These are phyloP conservation scores for Saccharomycodes ludwigii DNA, from an alignment of 805 yeast genomes.

Conservation along the genomic window DNA sequence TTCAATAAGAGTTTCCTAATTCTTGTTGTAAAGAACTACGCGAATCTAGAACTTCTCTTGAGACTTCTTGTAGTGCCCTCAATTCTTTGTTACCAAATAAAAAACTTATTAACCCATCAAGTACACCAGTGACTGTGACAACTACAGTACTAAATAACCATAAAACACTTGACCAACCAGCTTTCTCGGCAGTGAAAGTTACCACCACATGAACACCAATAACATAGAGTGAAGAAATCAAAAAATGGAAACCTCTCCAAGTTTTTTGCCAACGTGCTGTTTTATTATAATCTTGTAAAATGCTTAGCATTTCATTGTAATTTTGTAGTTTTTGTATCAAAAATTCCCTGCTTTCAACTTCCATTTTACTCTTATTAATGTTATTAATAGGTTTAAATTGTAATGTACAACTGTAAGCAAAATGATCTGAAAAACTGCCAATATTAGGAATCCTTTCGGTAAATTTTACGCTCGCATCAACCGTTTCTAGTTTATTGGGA, in stretches of 20 bases:
- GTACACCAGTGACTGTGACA: slow-evolving; percentile 50
- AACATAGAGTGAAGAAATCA: slow-evolving; percentile 37
- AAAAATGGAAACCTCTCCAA: slow-evolving; percentile 59
- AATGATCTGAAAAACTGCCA: slow-evolving; percentile 86
- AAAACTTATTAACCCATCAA: slow-evolving; percentile 68
- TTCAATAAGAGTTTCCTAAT: slow-evolving; percentile 2
- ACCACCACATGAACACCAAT: slow-evolving; percentile 44
- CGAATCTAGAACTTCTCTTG: slow-evolving; percentile 45
- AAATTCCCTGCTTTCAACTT: slow-evolving; percentile 3
- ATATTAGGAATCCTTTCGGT: slow-evolving; percentile 53
- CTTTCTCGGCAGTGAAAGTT: slow-evolving; percentile 43
- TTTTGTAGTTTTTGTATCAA: slow-evolving; percentile 11
- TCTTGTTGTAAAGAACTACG: slow-evolving; percentile 6
- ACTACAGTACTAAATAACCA: slow-evolving; percentile 44
- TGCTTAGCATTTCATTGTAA: slow-evolving; percentile 37
- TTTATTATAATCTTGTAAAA: slow-evolving; percentile 36
- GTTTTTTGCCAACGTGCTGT: slow-evolving; percentile 46
- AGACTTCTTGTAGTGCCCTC: slow-evolving; percentile 67
- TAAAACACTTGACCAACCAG: slow-evolving; percentile 55
- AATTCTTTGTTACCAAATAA: slow-evolving; percentile 72
- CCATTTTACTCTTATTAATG: slow-evolving; percentile 2
- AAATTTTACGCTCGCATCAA: slow-evolving; percentile 60
- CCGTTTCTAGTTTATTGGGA: slow-evolving; percentile 35
- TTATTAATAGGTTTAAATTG: slow-evolving; percentile 13
- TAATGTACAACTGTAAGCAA: slow-evolving; percentile 53